Evolutionary conservation across 1,139 yeast species (phyloP).

Genomic region (Pichia sp.): DNA sequence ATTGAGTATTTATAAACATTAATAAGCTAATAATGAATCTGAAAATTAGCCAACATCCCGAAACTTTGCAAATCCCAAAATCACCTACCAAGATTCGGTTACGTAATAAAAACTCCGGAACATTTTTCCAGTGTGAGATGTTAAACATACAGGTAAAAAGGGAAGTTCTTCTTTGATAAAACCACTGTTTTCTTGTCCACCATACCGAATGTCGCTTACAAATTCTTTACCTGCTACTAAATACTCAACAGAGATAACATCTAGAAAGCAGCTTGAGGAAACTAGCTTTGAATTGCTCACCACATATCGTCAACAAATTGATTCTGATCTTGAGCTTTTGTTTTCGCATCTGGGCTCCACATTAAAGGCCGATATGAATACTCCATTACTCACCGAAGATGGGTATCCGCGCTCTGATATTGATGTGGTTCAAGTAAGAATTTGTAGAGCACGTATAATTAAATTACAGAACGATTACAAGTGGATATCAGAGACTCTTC

Average conservation of each 20-base stretch:
- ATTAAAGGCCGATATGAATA: conserved; percentile 49
- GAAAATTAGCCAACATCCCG: no score
- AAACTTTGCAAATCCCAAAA: no score
- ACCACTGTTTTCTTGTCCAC: background rate
- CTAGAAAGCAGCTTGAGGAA: conserved; percentile 4
- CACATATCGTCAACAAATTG: conserved; percentile 12
- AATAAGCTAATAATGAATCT: no score
- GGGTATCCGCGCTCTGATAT: conserved; percentile 85
- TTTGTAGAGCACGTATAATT: conserved; percentile 56
- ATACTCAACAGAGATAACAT: conserved; percentile 1
- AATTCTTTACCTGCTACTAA: conserved; percentile 5
- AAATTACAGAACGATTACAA: conserved; percentile 63
- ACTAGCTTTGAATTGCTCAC: conserved; percentile 5
- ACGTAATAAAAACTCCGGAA: no score
- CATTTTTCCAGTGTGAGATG: no score
- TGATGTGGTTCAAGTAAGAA: conserved; percentile 59
- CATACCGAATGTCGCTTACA: conserved; percentile 5
- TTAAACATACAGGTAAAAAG: no score
- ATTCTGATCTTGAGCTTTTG: conserved; percentile 16
- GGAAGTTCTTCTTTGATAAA: no score
- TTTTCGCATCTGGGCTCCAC: conserved; percentile 15
- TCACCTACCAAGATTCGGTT: no score
- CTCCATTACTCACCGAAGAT: conserved; percentile 56
- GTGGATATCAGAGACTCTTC: conserved; percentile 30
- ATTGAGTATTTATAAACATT: no score